These are phyloP conservation scores for Forsythia viridissima DNA, from an alignment of 257 asterid species.

Conservation along the genomic window DNA sequence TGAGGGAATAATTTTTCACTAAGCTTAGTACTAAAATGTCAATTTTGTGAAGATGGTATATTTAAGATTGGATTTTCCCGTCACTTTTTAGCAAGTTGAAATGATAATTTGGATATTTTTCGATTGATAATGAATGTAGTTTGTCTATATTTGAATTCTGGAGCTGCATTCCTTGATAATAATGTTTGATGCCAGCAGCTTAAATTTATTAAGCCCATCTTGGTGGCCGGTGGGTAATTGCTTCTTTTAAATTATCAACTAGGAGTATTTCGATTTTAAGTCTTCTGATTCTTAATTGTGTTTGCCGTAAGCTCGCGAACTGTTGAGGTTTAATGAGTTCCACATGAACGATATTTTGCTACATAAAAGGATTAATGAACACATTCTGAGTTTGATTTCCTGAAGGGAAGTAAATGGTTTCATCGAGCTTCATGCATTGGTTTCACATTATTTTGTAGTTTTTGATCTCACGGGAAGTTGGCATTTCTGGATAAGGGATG, in stretches of 20 bases:
- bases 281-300: background rate
- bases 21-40: background rate
- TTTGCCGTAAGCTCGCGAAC: background rate
- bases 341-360: background rate
- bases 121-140: background rate
- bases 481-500: background rate
- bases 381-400: background rate
- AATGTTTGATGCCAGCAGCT: background rate
- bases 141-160: background rate
- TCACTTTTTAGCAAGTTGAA: constrained; percentile 2
- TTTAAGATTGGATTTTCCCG: background rate
- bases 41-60: background rate
- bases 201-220: background rate
- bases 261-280: background rate
- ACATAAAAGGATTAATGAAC: background rate
- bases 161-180: background rate
- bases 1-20: background rate
- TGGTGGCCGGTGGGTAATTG: background rate
- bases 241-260: background rate
- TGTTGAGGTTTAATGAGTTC: background rate
- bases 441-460: background rate
- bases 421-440: background rate
- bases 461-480: background rate
- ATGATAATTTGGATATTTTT: background rate
- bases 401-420: background rate